Evolutionary conservation across 75 land plant genomes (phyloP).

Genomic region (Pseudotsuga menziesii): DNA sequence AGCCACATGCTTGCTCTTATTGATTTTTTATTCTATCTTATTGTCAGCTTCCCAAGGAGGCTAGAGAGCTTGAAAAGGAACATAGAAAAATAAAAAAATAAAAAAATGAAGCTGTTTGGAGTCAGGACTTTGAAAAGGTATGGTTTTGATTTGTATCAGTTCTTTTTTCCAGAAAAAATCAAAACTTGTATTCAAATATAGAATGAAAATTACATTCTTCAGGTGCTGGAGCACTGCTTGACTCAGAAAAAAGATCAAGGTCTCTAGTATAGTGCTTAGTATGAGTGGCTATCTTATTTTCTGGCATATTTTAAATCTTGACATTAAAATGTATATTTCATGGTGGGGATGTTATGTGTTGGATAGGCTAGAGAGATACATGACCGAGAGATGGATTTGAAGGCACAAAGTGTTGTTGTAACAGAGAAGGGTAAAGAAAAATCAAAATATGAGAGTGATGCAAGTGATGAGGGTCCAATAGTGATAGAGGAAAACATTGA

Average conservation of each 20-base stretch:
- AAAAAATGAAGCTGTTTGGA: constrained; percentile 50
- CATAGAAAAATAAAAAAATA: constrained; percentile 42
- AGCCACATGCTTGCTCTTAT: neutral
- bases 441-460: constrained; percentile 38
- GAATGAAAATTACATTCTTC: too few relatives aligned
- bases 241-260: too few relatives aligned
- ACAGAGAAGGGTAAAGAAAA: constrained; percentile 47
- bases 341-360: neutral
- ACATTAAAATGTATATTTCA: neutral
- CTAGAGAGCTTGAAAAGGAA: constrained; percentile 49
- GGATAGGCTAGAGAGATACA: constrained; percentile 39
- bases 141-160: neutral
- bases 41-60: constrained; percentile 44
- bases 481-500: constrained; percentile 41
- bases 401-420: constrained; percentile 35
- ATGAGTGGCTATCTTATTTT: too few relatives aligned
- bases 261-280: too few relatives aligned
- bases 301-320: neutral
- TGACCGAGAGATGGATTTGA: constrained; percentile 46
- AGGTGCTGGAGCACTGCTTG: too few relatives aligned
- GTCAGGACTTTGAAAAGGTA: constrained; percentile 50
- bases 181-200: too few relatives aligned
- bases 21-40: neutral
- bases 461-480: constrained; percentile 32
- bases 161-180: neutral